phyloP scores from a whole-genome alignment of 2,329 filamentous ascomycete species.

The Knufia fluminis region DNA sequence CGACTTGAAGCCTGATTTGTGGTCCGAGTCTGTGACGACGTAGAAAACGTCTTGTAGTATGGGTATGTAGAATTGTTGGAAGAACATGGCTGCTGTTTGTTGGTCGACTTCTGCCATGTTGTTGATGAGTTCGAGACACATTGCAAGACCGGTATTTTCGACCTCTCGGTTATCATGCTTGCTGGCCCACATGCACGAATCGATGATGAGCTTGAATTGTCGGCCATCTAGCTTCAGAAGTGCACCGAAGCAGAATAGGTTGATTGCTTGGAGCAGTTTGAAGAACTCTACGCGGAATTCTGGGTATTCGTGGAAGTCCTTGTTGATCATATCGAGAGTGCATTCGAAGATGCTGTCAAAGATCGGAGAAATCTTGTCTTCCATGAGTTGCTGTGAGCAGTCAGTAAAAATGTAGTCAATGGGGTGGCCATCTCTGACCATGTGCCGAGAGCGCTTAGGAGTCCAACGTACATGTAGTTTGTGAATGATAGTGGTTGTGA shows the following conservation, averaged over 20 bases:
- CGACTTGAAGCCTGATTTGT: conserved; percentile 98
- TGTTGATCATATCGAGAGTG: conserved; percentile 99
- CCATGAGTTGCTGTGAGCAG: conserved; percentile 68
- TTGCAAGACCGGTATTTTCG: conserved; percentile 89
- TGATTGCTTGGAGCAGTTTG: conserved; percentile 90
- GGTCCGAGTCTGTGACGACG: conserved; percentile 91
- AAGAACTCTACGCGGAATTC: conserved; percentile 99
- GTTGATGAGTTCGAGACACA: conserved; percentile 94
- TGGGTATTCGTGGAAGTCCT: conserved; percentile 98
- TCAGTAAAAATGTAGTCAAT: conserved; percentile 26
- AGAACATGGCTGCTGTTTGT: conserved; percentile 84
- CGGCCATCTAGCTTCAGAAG: conserved; percentile 87
- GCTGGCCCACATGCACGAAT: conserved; percentile 99
- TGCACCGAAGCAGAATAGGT: conserved; percentile 92
- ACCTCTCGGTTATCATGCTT: conserved; percentile 99
- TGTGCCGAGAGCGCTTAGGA: conserved; percentile 43
- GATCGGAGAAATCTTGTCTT: conserved; percentile 92
- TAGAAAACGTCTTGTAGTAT: conserved; percentile 98
- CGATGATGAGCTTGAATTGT: conserved; percentile 99
- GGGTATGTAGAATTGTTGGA: conserved; percentile 92
- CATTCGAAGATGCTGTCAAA: conserved; percentile 99
- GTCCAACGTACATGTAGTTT: conserved; percentile 81
- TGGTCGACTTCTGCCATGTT: conserved; percentile 92
- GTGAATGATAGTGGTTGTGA: conserved; percentile 94
- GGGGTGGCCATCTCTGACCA: conserved; percentile 32